Evolutionary conservation across 129 eudicot genomes (phyloP).

Genomic region (Arctium minus): DNA sequence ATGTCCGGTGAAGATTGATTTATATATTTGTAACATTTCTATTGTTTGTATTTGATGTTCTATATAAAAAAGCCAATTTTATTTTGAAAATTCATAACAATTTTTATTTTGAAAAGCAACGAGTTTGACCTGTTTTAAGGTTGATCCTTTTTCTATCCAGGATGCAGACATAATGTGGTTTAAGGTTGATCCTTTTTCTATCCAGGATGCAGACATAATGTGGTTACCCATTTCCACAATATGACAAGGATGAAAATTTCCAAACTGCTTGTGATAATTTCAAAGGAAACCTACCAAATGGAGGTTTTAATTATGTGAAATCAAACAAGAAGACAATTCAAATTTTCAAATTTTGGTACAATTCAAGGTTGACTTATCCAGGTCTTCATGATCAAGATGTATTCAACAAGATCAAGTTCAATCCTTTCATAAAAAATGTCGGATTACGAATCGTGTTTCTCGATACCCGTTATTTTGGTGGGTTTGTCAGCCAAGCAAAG

Average conservation of each 20-base stretch:
- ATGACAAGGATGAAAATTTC: constrained; percentile 48
- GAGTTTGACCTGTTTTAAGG: neutral
- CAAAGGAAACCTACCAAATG: constrained; percentile 58
- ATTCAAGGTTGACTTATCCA: constrained; percentile 47
- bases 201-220: constrained; percentile 77
- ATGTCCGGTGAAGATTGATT: no score
- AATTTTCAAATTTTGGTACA: constrained; percentile 70
- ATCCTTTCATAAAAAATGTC: constrained; percentile 35
- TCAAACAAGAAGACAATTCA: constrained; percentile 49
- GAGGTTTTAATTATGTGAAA: constrained; percentile 60
- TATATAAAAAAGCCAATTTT: no score
- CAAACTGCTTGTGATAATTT: constrained; percentile 69
- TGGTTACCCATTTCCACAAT: constrained; percentile 63
- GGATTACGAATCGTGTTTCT: constrained; percentile 51
- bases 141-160: constrained; percentile 17
- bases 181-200: neutral
- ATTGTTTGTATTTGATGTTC: no score
- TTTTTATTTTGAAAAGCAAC: neutral
- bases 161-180: constrained; percentile 78
- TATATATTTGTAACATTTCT: no score
- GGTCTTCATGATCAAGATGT: constrained; percentile 65
- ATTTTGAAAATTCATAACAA: neutral
- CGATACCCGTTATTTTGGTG: constrained; percentile 68
- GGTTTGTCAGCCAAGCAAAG: constrained; percentile 62
- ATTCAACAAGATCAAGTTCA: constrained; percentile 49